phyloP scores from a whole-genome alignment of 148 eudicot genomes.

The Drosera capensis region DNA sequence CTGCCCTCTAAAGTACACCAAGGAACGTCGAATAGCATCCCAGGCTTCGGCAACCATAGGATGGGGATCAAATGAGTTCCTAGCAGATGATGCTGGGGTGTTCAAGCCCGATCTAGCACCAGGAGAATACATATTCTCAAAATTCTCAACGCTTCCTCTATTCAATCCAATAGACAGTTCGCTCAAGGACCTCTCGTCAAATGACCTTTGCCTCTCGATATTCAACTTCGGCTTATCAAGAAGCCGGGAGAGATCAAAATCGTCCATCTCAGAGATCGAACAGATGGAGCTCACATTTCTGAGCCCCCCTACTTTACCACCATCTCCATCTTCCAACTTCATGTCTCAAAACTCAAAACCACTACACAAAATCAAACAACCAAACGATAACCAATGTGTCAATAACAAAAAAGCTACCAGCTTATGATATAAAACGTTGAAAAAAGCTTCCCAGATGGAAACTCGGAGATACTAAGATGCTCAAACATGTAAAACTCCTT shows the following conservation, averaged over 20 bases:
- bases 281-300: slow-evolving; percentile 66
- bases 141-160: slow-evolving; percentile 49
- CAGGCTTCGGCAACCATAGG: slow-evolving; percentile 93
- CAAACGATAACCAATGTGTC: too few relatives aligned
- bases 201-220: slow-evolving; percentile 75
- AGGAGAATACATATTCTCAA: slow-evolving; percentile 57
- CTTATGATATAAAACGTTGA: too few relatives aligned
- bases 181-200: slow-evolving; percentile 79
- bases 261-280: slow-evolving; percentile 72
- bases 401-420: too few relatives aligned
- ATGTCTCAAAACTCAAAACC: too few relatives aligned
- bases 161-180: slow-evolving; percentile 61
- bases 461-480: too few relatives aligned
- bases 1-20: slow-evolving; percentile 67
- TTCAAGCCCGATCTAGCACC: slow-evolving; percentile 56
- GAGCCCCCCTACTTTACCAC: slow-evolving; percentile 27
- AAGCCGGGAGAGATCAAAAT: slow-evolving; percentile 56
- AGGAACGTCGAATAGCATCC: slow-evolving; percentile 79
- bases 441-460: too few relatives aligned
- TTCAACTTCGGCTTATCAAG: slow-evolving; percentile 64
- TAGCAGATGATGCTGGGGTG: slow-evolving; percentile 73
- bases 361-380: too few relatives aligned
- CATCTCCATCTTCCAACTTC: slow-evolving; percentile 23
- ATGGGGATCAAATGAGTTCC: slow-evolving; percentile 84
- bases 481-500: too few relatives aligned